These are phyloP conservation scores for Akanthomyces lecanii DNA, from an alignment of 2,329 filamentous ascomycete species.

Conservation along the genomic window DNA sequence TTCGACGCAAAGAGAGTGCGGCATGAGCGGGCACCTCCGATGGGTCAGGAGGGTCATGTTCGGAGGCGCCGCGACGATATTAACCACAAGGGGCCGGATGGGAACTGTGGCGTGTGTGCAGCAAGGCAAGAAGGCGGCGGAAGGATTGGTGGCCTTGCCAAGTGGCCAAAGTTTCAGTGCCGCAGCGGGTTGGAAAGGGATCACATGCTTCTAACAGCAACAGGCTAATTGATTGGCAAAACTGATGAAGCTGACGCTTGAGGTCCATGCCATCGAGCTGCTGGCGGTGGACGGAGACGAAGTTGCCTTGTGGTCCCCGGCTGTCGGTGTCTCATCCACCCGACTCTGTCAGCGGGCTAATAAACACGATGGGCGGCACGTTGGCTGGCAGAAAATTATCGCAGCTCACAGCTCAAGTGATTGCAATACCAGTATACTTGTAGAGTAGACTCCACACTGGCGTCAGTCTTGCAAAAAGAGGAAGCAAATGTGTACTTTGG, in stretches of 20 bases:
- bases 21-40: not conserved
- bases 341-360: too few species aligned
- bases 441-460: too few species aligned
- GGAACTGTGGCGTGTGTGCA: not conserved
- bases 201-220: too few species aligned
- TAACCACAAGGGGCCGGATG: not conserved
- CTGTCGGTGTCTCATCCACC: not conserved
- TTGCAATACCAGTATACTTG: too few species aligned
- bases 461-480: too few species aligned
- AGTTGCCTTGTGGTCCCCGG: not conserved
- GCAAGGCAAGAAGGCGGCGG: not conserved
- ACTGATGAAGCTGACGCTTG: too few species aligned
- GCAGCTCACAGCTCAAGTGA: too few species aligned
- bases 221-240: not conserved
- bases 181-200: too few species aligned
- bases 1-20: conserved; percentile 6
- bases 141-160: not conserved
- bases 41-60: not conserved
- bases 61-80: not conserved
- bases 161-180: not conserved
- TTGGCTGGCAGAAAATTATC: too few species aligned
- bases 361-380: too few species aligned
- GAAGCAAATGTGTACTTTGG: not conserved
- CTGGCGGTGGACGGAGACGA: too few species aligned
- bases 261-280: too few species aligned